Evolutionary conservation across 495 filamentous ascomycete genomes (phyloP).

Genomic region (Bathelium albidoporum): DNA sequence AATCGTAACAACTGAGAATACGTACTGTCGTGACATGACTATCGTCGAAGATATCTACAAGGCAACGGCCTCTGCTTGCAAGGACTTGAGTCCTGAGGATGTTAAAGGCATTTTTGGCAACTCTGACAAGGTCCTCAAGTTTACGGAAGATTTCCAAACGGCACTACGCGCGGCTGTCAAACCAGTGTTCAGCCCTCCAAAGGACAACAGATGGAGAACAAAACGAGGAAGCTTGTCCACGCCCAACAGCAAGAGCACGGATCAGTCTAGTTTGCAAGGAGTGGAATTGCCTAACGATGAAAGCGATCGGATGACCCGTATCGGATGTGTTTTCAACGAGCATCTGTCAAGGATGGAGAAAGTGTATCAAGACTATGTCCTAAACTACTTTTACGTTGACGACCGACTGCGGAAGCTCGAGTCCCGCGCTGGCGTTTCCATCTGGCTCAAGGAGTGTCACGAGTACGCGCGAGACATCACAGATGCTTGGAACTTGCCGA

Average conservation of each 20-base stretch:
- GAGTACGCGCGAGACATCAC: constrained; percentile 82
- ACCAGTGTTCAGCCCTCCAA: constrained; percentile 58
- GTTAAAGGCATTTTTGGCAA: constrained; percentile 85
- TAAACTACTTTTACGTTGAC: constrained; percentile 75
- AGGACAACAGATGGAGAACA: constrained; percentile 45
- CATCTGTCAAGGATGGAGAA: constrained; percentile 71
- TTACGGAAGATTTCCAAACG: constrained; percentile 66
- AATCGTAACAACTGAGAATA: constrained; percentile 80
- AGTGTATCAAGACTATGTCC: constrained; percentile 75
- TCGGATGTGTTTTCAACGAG: constrained; percentile 68
- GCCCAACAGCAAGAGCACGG: constrained; percentile 35
- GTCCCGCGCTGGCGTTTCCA: constrained; percentile 59
- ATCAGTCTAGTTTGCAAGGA: constrained; percentile 18
- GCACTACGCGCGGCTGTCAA: constrained; percentile 66
- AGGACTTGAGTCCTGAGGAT: constrained; percentile 65
- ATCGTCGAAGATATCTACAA: constrained; percentile 95
- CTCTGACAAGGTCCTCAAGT: constrained; percentile 72
- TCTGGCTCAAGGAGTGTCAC: constrained; percentile 89
- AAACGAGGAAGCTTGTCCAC: constrained; percentile 42
- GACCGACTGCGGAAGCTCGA: constrained; percentile 66
- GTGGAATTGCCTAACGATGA: constrained; percentile 39
- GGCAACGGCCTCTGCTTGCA: constrained; percentile 68
- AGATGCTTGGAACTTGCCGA: constrained; percentile 84
- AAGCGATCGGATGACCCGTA: constrained; percentile 62
- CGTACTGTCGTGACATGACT: constrained; percentile 85